A percentile compares a stretch with the other conserved stretches of the same genome.
phyloP scores from a whole-genome alignment of 345 rosid genomes.

The Boechera divaricarpa region DNA sequence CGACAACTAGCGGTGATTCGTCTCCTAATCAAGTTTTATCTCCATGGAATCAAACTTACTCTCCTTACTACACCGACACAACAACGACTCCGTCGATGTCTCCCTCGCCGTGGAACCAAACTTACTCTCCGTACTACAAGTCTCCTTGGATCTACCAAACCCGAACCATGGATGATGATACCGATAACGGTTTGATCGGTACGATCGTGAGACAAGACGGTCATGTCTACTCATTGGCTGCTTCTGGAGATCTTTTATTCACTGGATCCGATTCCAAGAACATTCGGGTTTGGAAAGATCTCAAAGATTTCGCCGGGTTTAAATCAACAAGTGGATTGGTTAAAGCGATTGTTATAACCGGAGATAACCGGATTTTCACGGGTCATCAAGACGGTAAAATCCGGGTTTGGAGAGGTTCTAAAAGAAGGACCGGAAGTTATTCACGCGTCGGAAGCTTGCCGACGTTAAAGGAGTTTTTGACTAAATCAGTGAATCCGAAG shows the following conservation, averaged over 20 bases:
- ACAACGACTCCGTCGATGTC: conserved; percentile 55
- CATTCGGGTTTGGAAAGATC: conserved; percentile 71
- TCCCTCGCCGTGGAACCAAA: conserved; percentile 65
- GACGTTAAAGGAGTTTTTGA: conserved; percentile 53
- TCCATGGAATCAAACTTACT: conserved; percentile 58
- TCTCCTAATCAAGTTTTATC: conserved; percentile 58
- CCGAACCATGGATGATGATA: conserved; percentile 31
- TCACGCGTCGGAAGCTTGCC: conserved; percentile 62
- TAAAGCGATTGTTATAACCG: conserved; percentile 51
- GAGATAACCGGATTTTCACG: conserved; percentile 57
- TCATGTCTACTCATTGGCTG: conserved; percentile 69
- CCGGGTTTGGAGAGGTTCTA: conserved; percentile 63
- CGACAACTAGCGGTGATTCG: conserved; percentile 52
- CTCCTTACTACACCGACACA: conserved; percentile 57
- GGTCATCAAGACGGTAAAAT: conserved; percentile 81
- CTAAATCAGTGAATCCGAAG: conserved; percentile 60
- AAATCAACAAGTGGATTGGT: conserved; percentile 68
- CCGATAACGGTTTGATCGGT: conserved; percentile 53
- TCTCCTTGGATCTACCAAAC: conserved; percentile 52
- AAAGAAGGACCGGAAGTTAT: conserved; percentile 45
- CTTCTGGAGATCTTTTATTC: conserved; percentile 60
- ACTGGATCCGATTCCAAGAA: conserved; percentile 78
- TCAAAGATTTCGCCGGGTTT: conserved; percentile 62
- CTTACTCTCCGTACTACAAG: conserved; percentile 56
- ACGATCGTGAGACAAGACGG: conserved; percentile 72